These are phyloP conservation scores for Triangularia verruculosa DNA, from an alignment of 2,329 filamentous ascomycete genomes.

Conservation along the genomic window DNA sequence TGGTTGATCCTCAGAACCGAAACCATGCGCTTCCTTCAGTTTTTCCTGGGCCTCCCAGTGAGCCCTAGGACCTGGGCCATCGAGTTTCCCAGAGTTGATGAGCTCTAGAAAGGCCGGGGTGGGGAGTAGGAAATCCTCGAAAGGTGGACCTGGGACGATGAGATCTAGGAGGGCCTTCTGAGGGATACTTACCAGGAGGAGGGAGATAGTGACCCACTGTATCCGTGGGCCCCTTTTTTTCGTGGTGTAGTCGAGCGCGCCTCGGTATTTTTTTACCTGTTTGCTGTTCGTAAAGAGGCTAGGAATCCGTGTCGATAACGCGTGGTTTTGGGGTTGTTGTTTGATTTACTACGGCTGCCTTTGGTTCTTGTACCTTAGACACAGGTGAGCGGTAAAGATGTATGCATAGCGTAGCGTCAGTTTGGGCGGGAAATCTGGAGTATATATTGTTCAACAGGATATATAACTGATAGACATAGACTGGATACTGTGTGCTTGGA, in stretches of 20 bases:
- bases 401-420: background rate
- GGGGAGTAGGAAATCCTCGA: no score
- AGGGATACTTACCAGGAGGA: no score
- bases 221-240: no score
- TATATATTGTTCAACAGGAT: background rate
- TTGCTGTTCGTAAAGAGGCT: no score
- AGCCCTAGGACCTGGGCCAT: constrained; percentile 48
- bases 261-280: no score
- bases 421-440: background rate
- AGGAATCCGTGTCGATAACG: no score
- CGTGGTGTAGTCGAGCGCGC: background rate
- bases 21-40: constrained; percentile 45
- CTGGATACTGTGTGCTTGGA: background rate
- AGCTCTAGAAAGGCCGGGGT: constrained; percentile 35
- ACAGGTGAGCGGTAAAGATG: background rate
- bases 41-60: constrained; percentile 53
- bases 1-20: constrained; percentile 46
- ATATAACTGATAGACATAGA: background rate
- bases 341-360: no score
- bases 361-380: no score
- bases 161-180: no score
- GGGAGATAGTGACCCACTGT: no score
- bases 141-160: background rate
- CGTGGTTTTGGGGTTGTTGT: no score
- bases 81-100: constrained; percentile 44